A percentile compares a stretch with the other conserved stretches of the same genome.
Conservation (phyloP, 805 yeast genomes). For the Ogataea angusta region DNA sequence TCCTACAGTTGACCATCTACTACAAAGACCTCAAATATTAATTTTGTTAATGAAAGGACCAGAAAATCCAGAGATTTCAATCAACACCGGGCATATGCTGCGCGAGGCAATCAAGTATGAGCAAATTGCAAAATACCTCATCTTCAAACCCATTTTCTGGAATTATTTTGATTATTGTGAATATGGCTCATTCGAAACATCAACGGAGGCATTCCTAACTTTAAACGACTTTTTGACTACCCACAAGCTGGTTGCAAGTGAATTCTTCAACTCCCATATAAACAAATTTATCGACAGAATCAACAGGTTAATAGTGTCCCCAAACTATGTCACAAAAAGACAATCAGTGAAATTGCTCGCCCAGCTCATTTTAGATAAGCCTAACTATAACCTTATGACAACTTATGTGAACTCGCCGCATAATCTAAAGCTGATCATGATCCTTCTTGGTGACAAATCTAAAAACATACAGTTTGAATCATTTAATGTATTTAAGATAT, state of each 20-base stretch:
- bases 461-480: conserved; percentile 87
- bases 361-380: conserved; percentile 65
- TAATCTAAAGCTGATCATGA: conserved; percentile 83
- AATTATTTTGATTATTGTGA: conserved; percentile 75
- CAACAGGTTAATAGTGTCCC: conserved; percentile 67
- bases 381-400: conserved; percentile 70
- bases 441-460: conserved; percentile 80
- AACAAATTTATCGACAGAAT: conserved; percentile 57
- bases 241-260: conserved; percentile 67
- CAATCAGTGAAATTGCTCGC: conserved; percentile 79
- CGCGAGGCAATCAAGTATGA: conserved; percentile 85
- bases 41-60: conserved; percentile 65
- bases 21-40: conserved; percentile 63
- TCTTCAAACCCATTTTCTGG: conserved; percentile 71
- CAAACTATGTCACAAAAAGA: conserved; percentile 88
- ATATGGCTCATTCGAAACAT: conserved; percentile 77
- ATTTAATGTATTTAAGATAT: conserved; percentile 88
- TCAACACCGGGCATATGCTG: conserved; percentile 72
- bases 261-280: conserved; percentile 61
- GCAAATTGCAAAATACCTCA: conserved; percentile 54
- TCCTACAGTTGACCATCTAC: conserved; percentile 84
- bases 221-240: conserved; percentile 63
- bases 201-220: conserved; percentile 86
- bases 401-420: conserved; percentile 76
- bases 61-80: conserved; percentile 67